Evolutionary conservation across 2,329 filamentous ascomycete genomes (phyloP).

Genomic region (Lasiodiplodia citricola): DNA sequence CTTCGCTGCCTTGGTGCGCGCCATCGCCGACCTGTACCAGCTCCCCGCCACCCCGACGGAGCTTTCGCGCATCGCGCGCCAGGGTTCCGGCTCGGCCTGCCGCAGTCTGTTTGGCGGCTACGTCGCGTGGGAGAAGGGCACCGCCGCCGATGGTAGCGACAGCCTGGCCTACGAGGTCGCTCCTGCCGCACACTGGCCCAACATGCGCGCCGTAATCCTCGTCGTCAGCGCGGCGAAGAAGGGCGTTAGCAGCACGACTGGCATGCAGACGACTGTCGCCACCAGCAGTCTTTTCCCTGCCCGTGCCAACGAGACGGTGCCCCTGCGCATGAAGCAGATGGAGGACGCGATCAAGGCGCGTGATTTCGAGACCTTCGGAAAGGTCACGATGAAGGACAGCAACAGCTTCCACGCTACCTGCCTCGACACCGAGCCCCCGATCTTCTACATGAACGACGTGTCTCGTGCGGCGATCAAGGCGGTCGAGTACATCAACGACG

Average conservation of each 20-base stretch:
- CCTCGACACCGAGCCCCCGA: constrained; percentile 93
- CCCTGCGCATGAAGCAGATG: constrained; percentile 82
- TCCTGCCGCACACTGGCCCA: constrained; percentile 88
- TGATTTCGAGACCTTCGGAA: constrained; percentile 86
- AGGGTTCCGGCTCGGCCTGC: constrained; percentile 94
- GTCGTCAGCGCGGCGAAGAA: constrained; percentile 95
- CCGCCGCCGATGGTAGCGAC: constrained; percentile 78
- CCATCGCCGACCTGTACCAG: constrained; percentile 89
- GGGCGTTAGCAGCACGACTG: constrained; percentile 87
- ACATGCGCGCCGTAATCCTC: constrained; percentile 90
- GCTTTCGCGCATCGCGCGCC: constrained; percentile 85
- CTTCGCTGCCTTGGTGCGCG: constrained; percentile 73
- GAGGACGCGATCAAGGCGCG: constrained; percentile 76
- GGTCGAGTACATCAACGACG: constrained; percentile 85
- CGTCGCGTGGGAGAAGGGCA: constrained; percentile 89
- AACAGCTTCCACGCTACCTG: constrained; percentile 97
- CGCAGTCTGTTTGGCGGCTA: constrained; percentile 93
- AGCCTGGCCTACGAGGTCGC: constrained; percentile 88
- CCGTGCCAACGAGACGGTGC: constrained; percentile 77
- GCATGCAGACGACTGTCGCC: constrained; percentile 96
- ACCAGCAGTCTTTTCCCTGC: constrained; percentile 87
- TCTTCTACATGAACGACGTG: constrained; percentile 98
- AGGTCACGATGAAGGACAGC: constrained; percentile 93
- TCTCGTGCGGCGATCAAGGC: constrained; percentile 84
- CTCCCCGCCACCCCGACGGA: constrained; percentile 81